Evolutionary conservation across 306 rosid species (phyloP).

Genomic region (Acacia crassicarpa): DNA sequence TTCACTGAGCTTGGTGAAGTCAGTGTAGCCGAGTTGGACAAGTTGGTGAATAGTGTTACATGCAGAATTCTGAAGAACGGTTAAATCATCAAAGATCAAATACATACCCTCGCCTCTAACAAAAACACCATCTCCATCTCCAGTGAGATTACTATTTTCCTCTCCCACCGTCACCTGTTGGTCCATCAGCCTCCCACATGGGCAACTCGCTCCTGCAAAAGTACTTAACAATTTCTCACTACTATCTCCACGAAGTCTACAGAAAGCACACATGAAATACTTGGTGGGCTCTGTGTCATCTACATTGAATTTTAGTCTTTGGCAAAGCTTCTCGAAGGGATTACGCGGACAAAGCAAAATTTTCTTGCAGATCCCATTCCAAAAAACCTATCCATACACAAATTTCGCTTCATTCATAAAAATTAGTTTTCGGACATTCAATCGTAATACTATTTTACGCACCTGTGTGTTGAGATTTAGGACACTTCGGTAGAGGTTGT

Average conservation of each 20-base stretch:
- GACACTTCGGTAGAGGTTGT: slow-evolving; percentile 14
- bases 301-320: slow-evolving; percentile 1
- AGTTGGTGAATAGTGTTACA: neutral
- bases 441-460: neutral
- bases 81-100: slow-evolving; percentile 19
- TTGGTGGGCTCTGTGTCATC: slow-evolving; percentile 22
- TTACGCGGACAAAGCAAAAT: neutral
- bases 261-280: neutral
- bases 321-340: neutral
- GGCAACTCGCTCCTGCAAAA: neutral
- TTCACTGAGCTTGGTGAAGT: neutral
- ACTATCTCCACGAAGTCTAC: neutral
- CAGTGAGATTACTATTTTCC: neutral
- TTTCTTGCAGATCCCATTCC: neutral
- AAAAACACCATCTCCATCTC: neutral
- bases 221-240: neutral
- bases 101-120: neutral
- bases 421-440: neutral
- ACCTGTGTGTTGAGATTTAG: neutral
- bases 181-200: neutral
- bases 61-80: neutral
- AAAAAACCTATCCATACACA: neutral
- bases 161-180: neutral
- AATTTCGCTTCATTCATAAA: neutral
- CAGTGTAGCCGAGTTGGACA: neutral